Evolutionary conservation across 768 basidiomycete genomes (phyloP), one percentile per base, ranked within the genome.

Genomic region (Rickenella mellea): DNA sequence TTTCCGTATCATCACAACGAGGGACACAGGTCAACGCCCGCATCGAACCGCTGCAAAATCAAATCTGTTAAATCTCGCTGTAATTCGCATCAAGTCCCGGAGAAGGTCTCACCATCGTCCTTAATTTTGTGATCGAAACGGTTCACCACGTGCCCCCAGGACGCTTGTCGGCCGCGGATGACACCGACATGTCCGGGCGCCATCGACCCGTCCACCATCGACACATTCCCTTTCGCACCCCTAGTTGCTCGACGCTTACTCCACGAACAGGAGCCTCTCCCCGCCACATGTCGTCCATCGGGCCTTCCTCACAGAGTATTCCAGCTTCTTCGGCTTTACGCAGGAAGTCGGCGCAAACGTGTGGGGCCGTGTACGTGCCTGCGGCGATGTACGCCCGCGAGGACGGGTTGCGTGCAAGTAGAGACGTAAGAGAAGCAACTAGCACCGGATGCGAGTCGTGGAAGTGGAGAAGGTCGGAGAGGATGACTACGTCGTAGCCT

Each of bases 401-500:
- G 3, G 56, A 46, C 5, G 57, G 38, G 1, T 60, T 54, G 31
- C 55, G 68, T 10, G 62, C 57, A 8, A 86, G 69, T 10, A 86
- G 67, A 21, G 61, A 51, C 0, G 51, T 51, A 15, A 80, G 55
- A 6, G 81, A 79, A 4, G 56, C 46, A 20, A 85, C 54, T 27
- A 84, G 67, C 17, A 57, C 68, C 43, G 64, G 68, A 55, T 84
- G 83, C 31, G 76, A 80, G 41, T 52, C 50, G 52, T 75, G 65
- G 54, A 85, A 83, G 57, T 84, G 80, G 20, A 87, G 67, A 9
- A 88, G 65, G 60, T 87, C 83, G 2, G 80, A 84, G 36, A 83
- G 67, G 43, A 87, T 70, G 39, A 85, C 63, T 14, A 72, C 50
- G 49, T 83, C 80, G 55, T 69, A 84, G 1, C 64, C 64, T 32